Base-by-base conservation (phyloP, 495 filamentous ascomycete genomes). In the Bryoglossum gracile region DNA sequence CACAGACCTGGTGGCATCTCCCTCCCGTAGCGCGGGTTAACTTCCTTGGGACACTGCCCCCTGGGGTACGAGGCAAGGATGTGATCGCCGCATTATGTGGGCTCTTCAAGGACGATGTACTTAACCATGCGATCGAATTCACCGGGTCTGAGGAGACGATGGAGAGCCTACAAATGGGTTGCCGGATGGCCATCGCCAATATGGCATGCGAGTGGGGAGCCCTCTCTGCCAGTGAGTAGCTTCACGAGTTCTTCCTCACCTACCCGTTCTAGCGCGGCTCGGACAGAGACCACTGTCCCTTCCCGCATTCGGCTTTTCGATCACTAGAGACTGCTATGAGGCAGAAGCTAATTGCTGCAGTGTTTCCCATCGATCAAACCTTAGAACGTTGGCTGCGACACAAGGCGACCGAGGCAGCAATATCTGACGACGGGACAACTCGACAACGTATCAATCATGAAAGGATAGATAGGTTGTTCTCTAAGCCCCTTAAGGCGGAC, bases 151-250 rank as follows among this genome's bases (percentile, higher is more conserved):
- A 84, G 54, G 73, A 87, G 56, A 94, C 90, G 0, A 74, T 97
- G 71, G 41, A 63, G 13, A 91, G 80, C 59, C 65, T 96, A 23
- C 68, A 80, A 0, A 69, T 97, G 4, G 88, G 94, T 59, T 77
- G 86, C 62, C 73, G 90, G 9, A 63, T 96, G 19, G 80, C 88
- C 0, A 94, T 97, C 59, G 79, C 83, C 35, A 97, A 96, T 66
- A 96, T 97, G 92, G 86, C 89, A 0, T 94, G 86, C 0, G 92
- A 98, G 62, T 97, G 90, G 91, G 89, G 87, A 30, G 91, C 89
- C 0, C 68, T 94, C 8, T n/a, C n/a, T n/a, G n/a, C n/a, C n/a
- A n/a, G n/a, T n/a, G n/a, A n/a, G n/a, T n/a, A n/a, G n/a, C n/a
- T n/a, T n/a, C n/a, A n/a, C n/a, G n/a, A n/a, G n/a, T n/a, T n/a